phyloP scores from a whole-genome alignment of 352 stramenopile species.

The Phytopythium kandeliae region DNA sequence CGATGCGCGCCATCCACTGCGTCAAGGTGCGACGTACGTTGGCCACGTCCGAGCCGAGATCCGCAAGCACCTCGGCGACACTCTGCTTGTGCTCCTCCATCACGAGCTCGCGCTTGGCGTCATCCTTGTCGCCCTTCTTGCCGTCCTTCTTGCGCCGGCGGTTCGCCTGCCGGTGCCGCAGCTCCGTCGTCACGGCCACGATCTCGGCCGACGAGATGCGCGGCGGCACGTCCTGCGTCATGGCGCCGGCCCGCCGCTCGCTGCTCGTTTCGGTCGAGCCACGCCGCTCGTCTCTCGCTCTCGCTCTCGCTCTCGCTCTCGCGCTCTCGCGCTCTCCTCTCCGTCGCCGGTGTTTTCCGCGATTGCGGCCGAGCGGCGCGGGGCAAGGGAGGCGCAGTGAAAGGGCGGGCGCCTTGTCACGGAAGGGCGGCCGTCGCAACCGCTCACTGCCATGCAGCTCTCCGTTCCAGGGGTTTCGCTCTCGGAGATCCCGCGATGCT shows the following conservation, averaged over 20 bases:
- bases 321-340: too few relatives aligned
- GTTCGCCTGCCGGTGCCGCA: slow-evolving; percentile 58
- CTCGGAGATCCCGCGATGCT: too few relatives aligned
- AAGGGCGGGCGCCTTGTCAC: too few relatives aligned
- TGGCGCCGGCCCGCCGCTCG: slow-evolving; percentile 1
- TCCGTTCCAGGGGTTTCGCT: too few relatives aligned
- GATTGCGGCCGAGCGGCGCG: too few relatives aligned
- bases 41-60: slow-evolving; percentile 43
- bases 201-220: slow-evolving; percentile 79
- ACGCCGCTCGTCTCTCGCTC: too few relatives aligned
- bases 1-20: too few relatives aligned
- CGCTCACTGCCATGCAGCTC: too few relatives aligned
- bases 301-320: too few relatives aligned
- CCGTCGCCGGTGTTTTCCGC: too few relatives aligned
- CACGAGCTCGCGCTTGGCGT: slow-evolving; percentile 75
- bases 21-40: slow-evolving; percentile 9
- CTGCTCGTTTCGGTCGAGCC: background rate
- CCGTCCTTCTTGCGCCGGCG: slow-evolving; percentile 48
- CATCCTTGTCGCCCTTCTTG: slow-evolving; percentile 36
- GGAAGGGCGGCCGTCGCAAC: too few relatives aligned
- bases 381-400: too few relatives aligned
- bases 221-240: slow-evolving; percentile 24
- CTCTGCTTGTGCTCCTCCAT: slow-evolving; percentile 81
- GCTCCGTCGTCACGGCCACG: slow-evolving; percentile 75
- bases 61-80: slow-evolving; percentile 53